A percentile compares a stretch with the other conserved stretches of the same genome.
These are phyloP conservation scores for Botrytis tulipae DNA, from an alignment of 2,329 filamentous ascomycete species.

Conservation along the genomic window DNA sequence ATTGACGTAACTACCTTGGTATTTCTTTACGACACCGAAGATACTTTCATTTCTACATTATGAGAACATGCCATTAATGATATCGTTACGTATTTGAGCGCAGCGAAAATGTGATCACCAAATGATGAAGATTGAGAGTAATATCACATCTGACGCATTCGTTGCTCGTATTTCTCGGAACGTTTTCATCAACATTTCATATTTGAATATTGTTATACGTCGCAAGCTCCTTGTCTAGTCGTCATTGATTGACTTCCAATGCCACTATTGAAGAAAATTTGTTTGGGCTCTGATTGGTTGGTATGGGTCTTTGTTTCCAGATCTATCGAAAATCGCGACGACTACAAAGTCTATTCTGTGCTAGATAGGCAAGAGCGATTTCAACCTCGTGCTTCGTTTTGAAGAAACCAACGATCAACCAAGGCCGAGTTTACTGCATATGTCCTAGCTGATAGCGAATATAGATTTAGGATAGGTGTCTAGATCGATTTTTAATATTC, in stretches of 20 bases:
- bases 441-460: background rate
- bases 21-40: background rate
- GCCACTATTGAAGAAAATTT: background rate
- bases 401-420: background rate
- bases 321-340: background rate
- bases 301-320: background rate
- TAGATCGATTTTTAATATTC: background rate
- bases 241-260: background rate
- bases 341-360: background rate
- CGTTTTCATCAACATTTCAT: rapidly evolving
- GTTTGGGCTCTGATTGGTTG: background rate
- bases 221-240: background rate
- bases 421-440: rapidly evolving
- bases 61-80: background rate
- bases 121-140: background rate
- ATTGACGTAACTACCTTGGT: background rate
- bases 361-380: background rate
- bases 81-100: background rate
- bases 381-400: rapidly evolving
- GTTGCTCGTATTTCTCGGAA: background rate
- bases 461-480: background rate
- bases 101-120: background rate
- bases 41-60: background rate
- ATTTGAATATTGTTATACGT: background rate
- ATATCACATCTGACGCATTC: background rate